Base-by-base conservation (phyloP, 192 early-diverging fungal genomes). In the Mortierella claussenii region DNA sequence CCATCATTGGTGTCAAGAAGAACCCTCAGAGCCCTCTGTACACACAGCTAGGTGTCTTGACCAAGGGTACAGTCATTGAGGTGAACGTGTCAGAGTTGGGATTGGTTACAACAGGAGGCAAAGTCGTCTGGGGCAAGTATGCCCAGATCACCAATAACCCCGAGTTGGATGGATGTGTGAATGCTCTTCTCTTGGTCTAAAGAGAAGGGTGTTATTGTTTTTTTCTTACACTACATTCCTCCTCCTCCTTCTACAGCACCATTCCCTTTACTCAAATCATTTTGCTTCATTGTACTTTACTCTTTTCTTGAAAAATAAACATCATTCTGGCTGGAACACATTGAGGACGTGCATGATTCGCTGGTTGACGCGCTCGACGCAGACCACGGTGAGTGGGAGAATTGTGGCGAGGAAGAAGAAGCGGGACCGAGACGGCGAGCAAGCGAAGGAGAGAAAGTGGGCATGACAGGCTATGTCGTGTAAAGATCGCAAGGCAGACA, bases 101-200 rank as follows among this genome's bases (percentile, higher is more conserved):
- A 53, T 83, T 99, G 52, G 96, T 99, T 6, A 99, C 96, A 40
- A 96, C 94, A 53, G 87, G 89, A 65, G 96, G 97, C 48, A 99
- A 99, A 85, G 96, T 99, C 64, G 95, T 99, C 9, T 99, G 97
- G 97, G 96, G 97, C 62, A 96, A 94, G 82, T 94, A 94, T 79
- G 91, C 93, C 28, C 91, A 93, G 82, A 83, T 99, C 54, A 99
- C 97, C 44, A 99, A 99, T 86, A 99, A 98, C 85, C 97, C 97
- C 9, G 97, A 98, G 80, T 93, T 97, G 78, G 97, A 99, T 81
- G 96, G 96, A 40, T 94, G 90, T 81, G 92, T 97, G 80, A 97
- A 97, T 81, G 93, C 95, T 12, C 91, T 97, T 46, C 86, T 97
- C 20, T 86, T 97, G 34, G 96, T 97, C 36, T 97, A 91, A 83